Conservation (phyloP, 2,329 filamentous ascomycete species). For the Trichoderma koningii region DNA sequence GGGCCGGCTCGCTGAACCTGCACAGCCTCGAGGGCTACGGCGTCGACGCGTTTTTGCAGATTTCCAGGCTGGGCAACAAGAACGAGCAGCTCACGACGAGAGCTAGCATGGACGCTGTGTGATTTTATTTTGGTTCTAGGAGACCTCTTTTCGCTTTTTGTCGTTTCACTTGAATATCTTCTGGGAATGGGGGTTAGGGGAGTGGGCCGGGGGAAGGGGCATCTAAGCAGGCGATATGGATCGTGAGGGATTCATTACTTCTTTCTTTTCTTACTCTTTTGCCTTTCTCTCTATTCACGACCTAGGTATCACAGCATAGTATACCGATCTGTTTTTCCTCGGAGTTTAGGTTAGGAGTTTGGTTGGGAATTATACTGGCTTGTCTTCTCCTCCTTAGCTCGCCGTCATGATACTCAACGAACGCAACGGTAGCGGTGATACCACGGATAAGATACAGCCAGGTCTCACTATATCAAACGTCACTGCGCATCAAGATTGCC, state of each 20-base stretch:
- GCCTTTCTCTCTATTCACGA: neutral
- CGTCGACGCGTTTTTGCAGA: conserved; percentile 92
- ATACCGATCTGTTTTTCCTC: neutral
- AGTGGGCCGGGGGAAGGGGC: too few species aligned
- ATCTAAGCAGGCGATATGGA: conserved; percentile 11
- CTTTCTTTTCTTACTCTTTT: neutral
- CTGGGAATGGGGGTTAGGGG: neutral
- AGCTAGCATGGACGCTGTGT: conserved; percentile 76
- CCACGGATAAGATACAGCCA: too few species aligned
- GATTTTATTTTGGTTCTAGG: conserved; percentile 27
- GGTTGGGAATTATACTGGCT: neutral
- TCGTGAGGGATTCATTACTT: neutral
- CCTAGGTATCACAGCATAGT: neutral
- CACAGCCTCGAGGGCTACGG: conserved; percentile 95
- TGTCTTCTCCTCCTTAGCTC: neutral
- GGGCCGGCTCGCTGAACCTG: conserved; percentile 88
- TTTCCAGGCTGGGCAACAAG: conserved; percentile 95
- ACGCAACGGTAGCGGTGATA: too few species aligned
- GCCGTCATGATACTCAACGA: too few species aligned
- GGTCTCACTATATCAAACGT: neutral
- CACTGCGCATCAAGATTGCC: conserved; percentile 1
- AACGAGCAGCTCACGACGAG: conserved; percentile 87
- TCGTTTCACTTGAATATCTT: neutral
- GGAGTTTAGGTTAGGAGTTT: too few species aligned
- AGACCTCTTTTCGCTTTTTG: neutral